Evolutionary conservation across 768 basidiomycete species (phyloP).

Genomic region (Termitomyces sp.): DNA sequence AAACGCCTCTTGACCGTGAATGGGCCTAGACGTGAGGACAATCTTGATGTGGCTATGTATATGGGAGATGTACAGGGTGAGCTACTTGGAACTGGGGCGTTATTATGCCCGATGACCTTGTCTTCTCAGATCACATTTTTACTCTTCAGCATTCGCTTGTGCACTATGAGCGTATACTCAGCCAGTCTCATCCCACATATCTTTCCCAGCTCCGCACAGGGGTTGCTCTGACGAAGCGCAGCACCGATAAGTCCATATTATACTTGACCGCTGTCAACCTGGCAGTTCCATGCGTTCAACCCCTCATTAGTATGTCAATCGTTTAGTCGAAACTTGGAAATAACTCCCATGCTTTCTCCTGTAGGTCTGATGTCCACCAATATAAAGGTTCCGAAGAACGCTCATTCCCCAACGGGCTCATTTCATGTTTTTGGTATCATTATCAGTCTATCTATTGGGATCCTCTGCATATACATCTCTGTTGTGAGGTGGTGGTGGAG

Average conservation of each 20-base stretch:
- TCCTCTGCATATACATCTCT: conserved; percentile 39
- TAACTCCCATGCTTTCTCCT: not conserved
- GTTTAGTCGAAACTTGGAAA: not conserved
- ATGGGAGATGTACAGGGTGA: conserved; percentile 90
- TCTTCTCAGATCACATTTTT: conserved; percentile 77
- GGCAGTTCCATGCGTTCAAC: conserved; percentile 61
- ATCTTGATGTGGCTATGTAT: conserved; percentile 76
- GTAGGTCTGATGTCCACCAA: conserved; percentile 72
- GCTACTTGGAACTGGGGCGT: not conserved
- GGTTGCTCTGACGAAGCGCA: conserved; percentile 54
- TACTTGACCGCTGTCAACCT: conserved; percentile 65
- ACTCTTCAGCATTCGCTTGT: conserved; percentile 79
- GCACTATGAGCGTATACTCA: conserved; percentile 86
- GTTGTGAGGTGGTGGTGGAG: conserved; percentile 66
- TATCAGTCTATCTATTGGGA: conserved; percentile 38
- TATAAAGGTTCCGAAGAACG: conserved; percentile 56
- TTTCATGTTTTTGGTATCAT: conserved; percentile 56
- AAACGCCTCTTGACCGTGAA: conserved; percentile 61
- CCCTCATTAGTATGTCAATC: conserved; percentile 46
- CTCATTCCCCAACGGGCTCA: conserved; percentile 25
- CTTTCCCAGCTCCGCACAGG: conserved; percentile 69
- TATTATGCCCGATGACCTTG: conserved; percentile 4
- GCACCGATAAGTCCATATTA: conserved; percentile 63
- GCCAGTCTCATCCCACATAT: conserved; percentile 85
- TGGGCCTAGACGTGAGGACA: conserved; percentile 41